Evolutionary conservation across 805 yeast species (phyloP), one percentile per base, ranked within the genome.

Genomic region (Candida railenensis): DNA sequence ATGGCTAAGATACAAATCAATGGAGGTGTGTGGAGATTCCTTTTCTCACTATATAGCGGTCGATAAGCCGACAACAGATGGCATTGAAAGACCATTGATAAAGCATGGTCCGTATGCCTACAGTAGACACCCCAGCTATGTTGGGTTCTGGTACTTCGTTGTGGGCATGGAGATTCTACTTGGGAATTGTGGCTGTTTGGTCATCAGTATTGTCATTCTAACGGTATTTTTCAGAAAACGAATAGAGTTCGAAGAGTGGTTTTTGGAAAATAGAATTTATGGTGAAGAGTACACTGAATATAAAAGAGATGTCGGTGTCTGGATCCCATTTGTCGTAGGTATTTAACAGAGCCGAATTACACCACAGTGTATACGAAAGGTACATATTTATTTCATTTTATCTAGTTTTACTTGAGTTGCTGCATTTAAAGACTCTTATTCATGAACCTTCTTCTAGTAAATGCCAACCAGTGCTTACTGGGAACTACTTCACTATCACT

Each of bases 381-480:
- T 28, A 16, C 33, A 28, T 28, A 38, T 18, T 39, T 7, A n/a
- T 4, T 40, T 3, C 22, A 30, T 21, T 15, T 22, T 40, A 21
- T 15, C 34, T 14, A 18, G 14, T 16, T n/a, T n/a, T n/a, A n/a
- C n/a, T n/a, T n/a, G n/a, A n/a, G n/a, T n/a, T n/a, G n/a, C 41
- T 12, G 8, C 11, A 4, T 16, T 22, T 62, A 85, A 57, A 89
- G 76, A 55, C 87, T 80, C 67, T 91, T 89, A 72, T 94, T 94
- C 99, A 94, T 94, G 65, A 94, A 94, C 64, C 89, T 82, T 70
- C 96, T 86, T 71, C 94, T 84, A 34, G 96, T 87, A 67, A 94
- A 94, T 1, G 97, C 96, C 59, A 94, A 71, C 99, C 99, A 94
- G 71, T 80, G 84, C 67, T 92, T 94, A 57, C 92, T 86, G 34